A percentile compares a stretch with the other conserved stretches of the same genome.
phyloP scores from a whole-genome alignment of 345 rosid species.

The Hevea brasiliensis region DNA sequence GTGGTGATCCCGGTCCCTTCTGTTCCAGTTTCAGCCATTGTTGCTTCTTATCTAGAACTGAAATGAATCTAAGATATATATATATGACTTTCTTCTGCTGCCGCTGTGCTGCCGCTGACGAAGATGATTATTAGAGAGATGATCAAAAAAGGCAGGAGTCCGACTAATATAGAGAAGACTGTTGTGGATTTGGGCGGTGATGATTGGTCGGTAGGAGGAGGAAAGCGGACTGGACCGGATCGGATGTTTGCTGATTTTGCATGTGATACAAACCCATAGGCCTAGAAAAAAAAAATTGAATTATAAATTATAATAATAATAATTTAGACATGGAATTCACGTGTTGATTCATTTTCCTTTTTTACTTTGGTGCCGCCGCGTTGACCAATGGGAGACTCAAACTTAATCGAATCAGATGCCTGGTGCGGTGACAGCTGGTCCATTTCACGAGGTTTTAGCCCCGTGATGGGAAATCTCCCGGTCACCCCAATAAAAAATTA shows the following conservation, averaged over 20 bases:
- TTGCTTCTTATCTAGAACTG: not conserved
- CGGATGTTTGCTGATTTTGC: no score
- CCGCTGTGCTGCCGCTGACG: no score
- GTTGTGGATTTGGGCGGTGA: no score
- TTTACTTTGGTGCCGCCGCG: not conserved
- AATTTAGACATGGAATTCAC: not conserved
- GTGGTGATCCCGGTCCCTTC: slow-evolving; percentile 8
- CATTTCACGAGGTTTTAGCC: not conserved
- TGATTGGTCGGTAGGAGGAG: no score
- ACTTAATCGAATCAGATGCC: not conserved
- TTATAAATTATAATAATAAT: no score
- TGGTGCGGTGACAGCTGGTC: not conserved
- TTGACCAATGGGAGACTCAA: no score
- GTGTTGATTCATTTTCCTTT: not conserved
- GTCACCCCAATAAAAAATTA: no score
- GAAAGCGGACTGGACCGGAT: no score
- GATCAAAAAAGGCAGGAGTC: not conserved
- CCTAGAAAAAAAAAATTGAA: no score
- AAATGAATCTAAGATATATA: not conserved
- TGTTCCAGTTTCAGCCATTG: slow-evolving; percentile 4
- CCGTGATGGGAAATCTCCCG: not conserved
- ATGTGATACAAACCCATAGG: no score
- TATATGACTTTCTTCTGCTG: no score
- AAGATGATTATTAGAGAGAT: not conserved
- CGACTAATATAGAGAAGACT: no score